Base-by-base conservation (phyloP, 1,139 yeast species). In the Diutina siamensis region DNA sequence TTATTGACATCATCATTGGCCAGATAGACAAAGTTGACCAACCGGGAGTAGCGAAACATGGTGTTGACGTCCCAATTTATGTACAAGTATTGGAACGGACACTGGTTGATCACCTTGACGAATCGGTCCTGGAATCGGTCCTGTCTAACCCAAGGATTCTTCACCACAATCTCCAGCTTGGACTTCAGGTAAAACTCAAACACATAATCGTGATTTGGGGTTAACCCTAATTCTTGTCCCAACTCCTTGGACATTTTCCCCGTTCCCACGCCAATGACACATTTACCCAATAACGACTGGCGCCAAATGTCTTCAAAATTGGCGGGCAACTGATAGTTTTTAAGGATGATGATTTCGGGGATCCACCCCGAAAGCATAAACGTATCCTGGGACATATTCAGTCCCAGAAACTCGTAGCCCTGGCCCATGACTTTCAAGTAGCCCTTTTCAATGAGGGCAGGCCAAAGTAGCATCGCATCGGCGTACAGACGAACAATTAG, bases 371-470 rank as follows among this genome's bases (percentile, higher is more conserved):
- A 68, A 7, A 87, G 53, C 44, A 77, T 62, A 53, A 64, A 84
- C 0, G 85, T 74, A 54, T 85, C 96, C n/a, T 73, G 66, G 1
- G 87, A 84, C 57, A 85, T 78, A 57, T 87, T 86, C 0, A 95
- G 86, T 0, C 97, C 97, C 4, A 59, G 57, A 47, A 78, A 76
- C n/a, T 68, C 62, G 55, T 83, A 83, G 2, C 85, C 83, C 18
- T 65, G 58, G 1, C 83, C 83, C 64, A 72, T 65, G 0, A 82
- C 60, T 51, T 76, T 76, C 51, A 87, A 64, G 54, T 78, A 83
- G 0, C 94, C 94, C 55, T 84, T 81, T 59, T 88, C 96, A 2
- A 85, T 56, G 20, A 86, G 54, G 0, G 86, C 84, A 0, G 92
- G 92, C 86, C 88, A 82, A 4, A 66, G 55, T 2, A 78, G 53